Base-by-base conservation (phyloP, 352 stramenopile genomes). In the Phytophthora fragariae region DNA sequence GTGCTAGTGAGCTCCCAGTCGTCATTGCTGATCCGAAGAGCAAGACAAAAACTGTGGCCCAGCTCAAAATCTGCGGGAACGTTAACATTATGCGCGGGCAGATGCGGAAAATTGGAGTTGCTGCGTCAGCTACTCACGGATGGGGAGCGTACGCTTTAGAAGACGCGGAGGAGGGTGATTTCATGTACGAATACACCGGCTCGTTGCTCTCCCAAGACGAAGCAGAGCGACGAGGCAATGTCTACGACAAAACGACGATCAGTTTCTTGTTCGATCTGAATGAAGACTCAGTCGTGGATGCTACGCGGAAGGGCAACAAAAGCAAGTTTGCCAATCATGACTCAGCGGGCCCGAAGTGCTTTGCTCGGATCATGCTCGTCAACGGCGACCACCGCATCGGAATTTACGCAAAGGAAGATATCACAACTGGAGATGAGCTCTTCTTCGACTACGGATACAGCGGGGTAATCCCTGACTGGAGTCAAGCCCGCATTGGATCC, bases 191-290 rank as follows among this genome's bases (percentile, higher is more conserved):
- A 69, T 95, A 95, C 81, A 90, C 95, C 37, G 97, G 97, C 2
- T 97, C 98, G 54, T 66, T 97, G 53, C 83, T 98, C 4, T 93
- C 92, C 41, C 93, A 98, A 68, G 88, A 96, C 60, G 89, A 96
- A 72, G 89, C 89, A 10, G 89, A 96, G 57, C 86, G 89, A 9
- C 86, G 89, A 62, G 94, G 94, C 35, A 94, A 92, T 57, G 81
- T 98, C 10, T 97, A 98, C 79, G 93, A 98, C 70, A 92, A 92
- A 73, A 84, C 84, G 17, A 94, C 94, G 19, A 84, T 96, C 46
- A 95, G 87, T 55, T 99, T 98, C 72, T 74, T 99, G 12, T 99
- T 99, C 72, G 95, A 99, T 78, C 65, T 98, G 67, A 98, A 91
- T 47, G 91, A 95, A 59, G 96, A 99, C 67, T 88, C 82, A 7